Base-by-base conservation (phyloP, 2,329 filamentous ascomycete species). In the Trichoderma oligosporum region DNA sequence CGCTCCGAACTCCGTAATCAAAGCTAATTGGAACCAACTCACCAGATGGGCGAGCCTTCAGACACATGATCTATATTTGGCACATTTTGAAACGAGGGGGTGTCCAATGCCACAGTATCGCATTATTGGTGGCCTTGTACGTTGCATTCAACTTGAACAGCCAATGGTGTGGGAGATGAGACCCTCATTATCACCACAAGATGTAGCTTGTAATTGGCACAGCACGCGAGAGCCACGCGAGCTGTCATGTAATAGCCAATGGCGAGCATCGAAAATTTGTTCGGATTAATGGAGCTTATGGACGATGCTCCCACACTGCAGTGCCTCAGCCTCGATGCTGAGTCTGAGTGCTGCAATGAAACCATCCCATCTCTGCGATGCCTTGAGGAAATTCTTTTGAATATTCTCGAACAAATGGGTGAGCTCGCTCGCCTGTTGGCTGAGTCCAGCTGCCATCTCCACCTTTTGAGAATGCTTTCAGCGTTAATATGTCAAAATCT, bases 261-360 rank as follows among this genome's bases (percentile, higher is more conserved):
- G 35, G 33, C 14, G n/a, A 41, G 3, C 14, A 8, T 9, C 33
- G 31, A n/a, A 48, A 33, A 31, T 46, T 14, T 25, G n/a, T 35
- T 31, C 27, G 20, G 16, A 9, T n/a, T n/a, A 24, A 48, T 47
- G 39, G 24, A 33, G 33, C 5, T 14, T 6, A 39, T 36, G 38
- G 48, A 20, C 18, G 12, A 22, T 20, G 44, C 53, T 41, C 9
- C 44, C 44, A 56, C 53, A 56, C 53, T 47, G 53, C 42, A 56
- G 44, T n/a, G 38, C 35, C 42, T 48, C 53, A 56, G 53, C 53
- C 36, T 39, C 53, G 44, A n/a, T 29, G 53, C 42, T 56, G 53
- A 33, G 52, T 36, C 16, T 56, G 53, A 33, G 52, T 36, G 12
- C 53, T 56, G 53, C 53, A 56, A 25, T 56, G 53, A 18, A 39